phyloP scores from a whole-genome alignment of 495 filamentous ascomycete species.

The Podospora pseudopauciseta region DNA sequence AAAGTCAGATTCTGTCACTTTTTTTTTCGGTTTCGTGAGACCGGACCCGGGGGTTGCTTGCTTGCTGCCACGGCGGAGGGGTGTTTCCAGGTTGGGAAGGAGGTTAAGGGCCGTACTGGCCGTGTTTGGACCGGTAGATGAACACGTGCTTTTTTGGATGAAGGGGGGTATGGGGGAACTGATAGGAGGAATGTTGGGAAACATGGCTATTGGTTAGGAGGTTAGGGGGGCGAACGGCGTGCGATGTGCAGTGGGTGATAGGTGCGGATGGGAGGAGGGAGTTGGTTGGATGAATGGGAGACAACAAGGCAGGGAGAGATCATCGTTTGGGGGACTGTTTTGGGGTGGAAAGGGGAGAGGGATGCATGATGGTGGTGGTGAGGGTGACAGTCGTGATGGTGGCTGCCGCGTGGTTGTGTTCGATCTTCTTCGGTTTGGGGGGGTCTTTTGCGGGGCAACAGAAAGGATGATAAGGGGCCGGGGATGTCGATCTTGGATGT shows the following conservation, averaged over 20 bases:
- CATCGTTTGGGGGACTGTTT: background rate
- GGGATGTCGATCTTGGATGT: background rate
- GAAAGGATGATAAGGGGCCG: background rate
- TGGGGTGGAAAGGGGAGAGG: background rate
- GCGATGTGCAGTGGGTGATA: background rate
- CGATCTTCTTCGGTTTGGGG: background rate
- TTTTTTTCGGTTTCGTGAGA: background rate
- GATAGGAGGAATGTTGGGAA: background rate
- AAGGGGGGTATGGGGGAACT: background rate
- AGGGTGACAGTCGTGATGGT: slow-evolving; percentile 1
- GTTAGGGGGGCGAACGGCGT: too few species aligned
- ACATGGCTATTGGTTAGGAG: too few species aligned
- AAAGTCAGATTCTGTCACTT: background rate
- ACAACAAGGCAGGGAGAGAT: background rate
- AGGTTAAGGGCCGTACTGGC: background rate
- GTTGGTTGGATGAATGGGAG: background rate
- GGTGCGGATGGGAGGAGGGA: background rate
- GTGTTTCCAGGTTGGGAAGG: background rate
- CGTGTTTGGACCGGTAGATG: background rate
- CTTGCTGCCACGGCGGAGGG: background rate
- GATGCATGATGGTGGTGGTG: slow-evolving; percentile 2
- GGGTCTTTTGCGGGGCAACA: background rate
- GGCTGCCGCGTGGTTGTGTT: background rate
- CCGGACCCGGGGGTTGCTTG: background rate
- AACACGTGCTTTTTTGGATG: background rate